Evolutionary conservation across 495 filamentous ascomycete genomes (phyloP).

Genomic region (Lepidopterella palustris): DNA sequence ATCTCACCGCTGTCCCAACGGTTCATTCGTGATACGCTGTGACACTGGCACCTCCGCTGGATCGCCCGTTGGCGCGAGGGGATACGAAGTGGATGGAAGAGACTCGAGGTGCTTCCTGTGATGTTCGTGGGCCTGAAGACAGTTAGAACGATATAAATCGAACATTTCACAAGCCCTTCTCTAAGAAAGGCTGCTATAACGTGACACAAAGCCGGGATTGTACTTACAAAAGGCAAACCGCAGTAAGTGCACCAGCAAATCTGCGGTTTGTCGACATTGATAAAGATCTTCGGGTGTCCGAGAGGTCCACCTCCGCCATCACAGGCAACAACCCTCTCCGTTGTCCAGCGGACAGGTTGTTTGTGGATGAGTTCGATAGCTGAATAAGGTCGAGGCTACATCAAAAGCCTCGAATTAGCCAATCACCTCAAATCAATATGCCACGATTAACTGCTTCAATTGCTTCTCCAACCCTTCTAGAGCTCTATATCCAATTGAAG

Average conservation of each 20-base stretch:
- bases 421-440: slow-evolving; percentile 4
- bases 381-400: slow-evolving; percentile 74
- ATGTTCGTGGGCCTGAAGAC: slow-evolving; percentile 70
- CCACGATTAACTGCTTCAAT: too few relatives aligned
- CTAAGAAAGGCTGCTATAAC: too few relatives aligned
- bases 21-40: slow-evolving; percentile 36
- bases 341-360: slow-evolving; percentile 87
- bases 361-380: slow-evolving; percentile 95
- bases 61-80: slow-evolving; percentile 46
- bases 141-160: slow-evolving; percentile 10
- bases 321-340: slow-evolving; percentile 72
- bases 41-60: slow-evolving; percentile 33
- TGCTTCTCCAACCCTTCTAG: too few relatives aligned
- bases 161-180: neutral
- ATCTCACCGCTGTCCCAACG: slow-evolving; percentile 39
- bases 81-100: slow-evolving; percentile 70
- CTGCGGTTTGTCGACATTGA: slow-evolving; percentile 96
- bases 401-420: slow-evolving; percentile 5
- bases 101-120: slow-evolving; percentile 76
- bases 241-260: slow-evolving; percentile 88
- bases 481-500: too few relatives aligned
- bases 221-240: slow-evolving; percentile 85
- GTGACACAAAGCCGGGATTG: neutral
- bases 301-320: slow-evolving; percentile 90
- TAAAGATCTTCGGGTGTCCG: slow-evolving; percentile 89